Evolutionary conservation across 805 yeast species (phyloP), one percentile per base, ranked within the genome.

Genomic region (Barnettozyma pratensis): DNA sequence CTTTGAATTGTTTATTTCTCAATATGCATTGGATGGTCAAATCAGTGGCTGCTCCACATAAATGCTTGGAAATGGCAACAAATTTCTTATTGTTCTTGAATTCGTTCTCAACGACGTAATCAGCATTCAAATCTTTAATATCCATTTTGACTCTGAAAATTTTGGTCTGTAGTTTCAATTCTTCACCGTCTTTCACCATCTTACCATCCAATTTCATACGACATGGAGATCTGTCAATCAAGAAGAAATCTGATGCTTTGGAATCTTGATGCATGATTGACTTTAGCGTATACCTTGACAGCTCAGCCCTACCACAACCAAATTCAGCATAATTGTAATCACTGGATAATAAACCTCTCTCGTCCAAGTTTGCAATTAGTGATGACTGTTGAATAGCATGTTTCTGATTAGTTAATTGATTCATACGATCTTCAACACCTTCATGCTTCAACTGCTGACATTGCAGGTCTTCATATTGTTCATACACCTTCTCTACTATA

Each of bases 21-120:
- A 73, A 51, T 3, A 89, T 62, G 66, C 89, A 84, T 55, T 80
- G 73, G 28, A 91, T 65, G 0, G 97, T 85, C 44, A 90, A 69
- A 63, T 90, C 97, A 0, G 97, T 91, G 1, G 97, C 97, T 4
- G 86, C 95, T 5, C 97, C 97, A 67, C 97, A 90, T 35, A 91
- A 67, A 67, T 90, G 97, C 63, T 90, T 90, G 5, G 96, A 89
- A 3, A 90, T 79, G 1, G 83, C 88, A 7, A 85, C 83, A 37
- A 73, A 61, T 3, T 50, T 45, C 26, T 45, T 46, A 1, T 46
- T 35, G 35, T 44, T 41, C 5, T 48, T 28, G 19, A 55, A 53
- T 35, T 67, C 58, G 2, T 54, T 58, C 25, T 61, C 58, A 1
- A 81, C 51, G 14, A 81, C 71, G 26, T 69, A 60, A 44, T 74